A percentile compares a stretch with the other conserved stretches of the same genome.
These are phyloP conservation scores for Niveomyces coronatus DNA, from an alignment of 2,329 filamentous ascomycete species.

Conservation along the genomic window DNA sequence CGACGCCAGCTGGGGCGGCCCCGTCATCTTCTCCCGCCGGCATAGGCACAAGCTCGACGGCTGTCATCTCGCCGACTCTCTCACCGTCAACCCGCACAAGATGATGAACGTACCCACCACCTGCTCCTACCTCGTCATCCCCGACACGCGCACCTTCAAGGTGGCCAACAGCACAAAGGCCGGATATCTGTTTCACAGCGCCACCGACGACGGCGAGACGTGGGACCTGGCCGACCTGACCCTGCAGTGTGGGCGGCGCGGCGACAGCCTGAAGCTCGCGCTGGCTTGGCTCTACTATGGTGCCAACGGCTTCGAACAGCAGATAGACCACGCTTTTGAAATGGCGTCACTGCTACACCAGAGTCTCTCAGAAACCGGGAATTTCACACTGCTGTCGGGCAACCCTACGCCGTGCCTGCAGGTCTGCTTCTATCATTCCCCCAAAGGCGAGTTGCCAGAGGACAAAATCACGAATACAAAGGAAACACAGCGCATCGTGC, in stretches of 20 bases:
- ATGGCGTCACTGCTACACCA: slow-evolving; percentile 59
- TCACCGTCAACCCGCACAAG: slow-evolving; percentile 92
- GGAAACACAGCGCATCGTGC: slow-evolving; percentile 38
- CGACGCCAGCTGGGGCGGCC: slow-evolving; percentile 85
- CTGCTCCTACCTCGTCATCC: slow-evolving; percentile 77
- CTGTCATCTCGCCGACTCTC: slow-evolving; percentile 62
- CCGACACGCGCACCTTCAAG: slow-evolving; percentile 69
- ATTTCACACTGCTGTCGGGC: slow-evolving; percentile 63
- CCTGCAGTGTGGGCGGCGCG: slow-evolving; percentile 81
- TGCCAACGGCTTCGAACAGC: slow-evolving; percentile 55
- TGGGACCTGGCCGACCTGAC: slow-evolving; percentile 91
- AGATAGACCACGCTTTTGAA: slow-evolving; percentile 64
- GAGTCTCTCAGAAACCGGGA: slow-evolving; percentile 40
- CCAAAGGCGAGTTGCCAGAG: slow-evolving; percentile 35
- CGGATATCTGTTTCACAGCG: slow-evolving; percentile 69
- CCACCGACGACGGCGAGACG: slow-evolving; percentile 44
- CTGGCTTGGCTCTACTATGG: slow-evolving; percentile 89
- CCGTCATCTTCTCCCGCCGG: slow-evolving; percentile 63
- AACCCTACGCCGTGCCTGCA: slow-evolving; percentile 82
- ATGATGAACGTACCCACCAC: slow-evolving; percentile 90
- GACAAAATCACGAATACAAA: slow-evolving; percentile 36
- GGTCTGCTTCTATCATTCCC: slow-evolving; percentile 85
- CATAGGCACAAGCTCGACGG: slow-evolving; percentile 58
- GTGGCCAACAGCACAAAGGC: slow-evolving; percentile 77
- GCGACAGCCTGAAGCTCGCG: slow-evolving; percentile 78